phyloP scores from a whole-genome alignment of 1,284 basidiomycete species.

The Cystobasidium pallidum region DNA sequence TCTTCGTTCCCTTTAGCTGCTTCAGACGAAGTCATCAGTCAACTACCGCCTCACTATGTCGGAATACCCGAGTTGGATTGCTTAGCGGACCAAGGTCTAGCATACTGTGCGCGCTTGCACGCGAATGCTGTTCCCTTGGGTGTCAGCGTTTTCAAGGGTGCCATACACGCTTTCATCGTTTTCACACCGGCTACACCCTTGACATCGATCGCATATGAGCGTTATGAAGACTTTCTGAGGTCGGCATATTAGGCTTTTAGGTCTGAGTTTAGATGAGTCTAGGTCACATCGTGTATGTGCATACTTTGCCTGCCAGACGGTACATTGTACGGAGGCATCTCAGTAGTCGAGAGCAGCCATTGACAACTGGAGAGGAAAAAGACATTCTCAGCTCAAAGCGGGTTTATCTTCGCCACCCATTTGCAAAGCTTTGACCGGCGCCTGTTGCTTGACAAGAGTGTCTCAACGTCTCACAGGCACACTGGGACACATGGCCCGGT shows the following conservation, averaged over 20 bases:
- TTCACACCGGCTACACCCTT: background rate
- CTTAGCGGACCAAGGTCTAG: constrained; percentile 6
- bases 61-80: constrained; percentile 6
- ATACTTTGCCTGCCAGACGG: too few species aligned
- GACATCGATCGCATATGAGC: background rate
- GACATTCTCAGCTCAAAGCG: too few species aligned
- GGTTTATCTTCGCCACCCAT: too few species aligned
- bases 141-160: background rate
- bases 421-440: too few species aligned
- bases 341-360: too few species aligned
- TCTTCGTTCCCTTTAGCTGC: background rate
- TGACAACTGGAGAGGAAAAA: too few species aligned
- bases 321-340: too few species aligned
- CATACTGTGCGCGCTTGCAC: background rate
- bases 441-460: too few species aligned
- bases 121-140: background rate
- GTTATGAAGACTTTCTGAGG: background rate
- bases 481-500: too few species aligned
- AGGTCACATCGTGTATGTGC: too few species aligned
- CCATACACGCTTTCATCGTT: constrained; percentile 1
- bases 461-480: too few species aligned
- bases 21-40: background rate
- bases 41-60: constrained; percentile 2
- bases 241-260: background rate
- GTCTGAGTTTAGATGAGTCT: too few species aligned